phyloP scores from a whole-genome alignment of 2,329 filamentous ascomycete genomes.

The Clathrospora elynae region DNA sequence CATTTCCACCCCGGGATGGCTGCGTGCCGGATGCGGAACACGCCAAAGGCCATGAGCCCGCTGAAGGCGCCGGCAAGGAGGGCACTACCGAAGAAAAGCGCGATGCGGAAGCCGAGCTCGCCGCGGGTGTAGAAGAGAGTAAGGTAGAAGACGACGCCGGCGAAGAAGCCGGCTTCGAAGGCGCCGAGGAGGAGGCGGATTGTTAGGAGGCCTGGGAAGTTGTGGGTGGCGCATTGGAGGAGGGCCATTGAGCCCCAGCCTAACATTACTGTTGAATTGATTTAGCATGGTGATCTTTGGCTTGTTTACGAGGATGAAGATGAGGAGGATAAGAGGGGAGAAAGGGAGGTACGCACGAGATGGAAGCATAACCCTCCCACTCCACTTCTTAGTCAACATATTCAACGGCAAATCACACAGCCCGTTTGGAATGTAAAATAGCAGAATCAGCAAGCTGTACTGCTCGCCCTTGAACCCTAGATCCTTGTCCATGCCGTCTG shows the following conservation, averaged over 20 bases:
- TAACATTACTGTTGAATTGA: constrained; percentile 51
- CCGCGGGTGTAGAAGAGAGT: constrained; percentile 55
- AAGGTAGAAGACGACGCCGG: constrained; percentile 60
- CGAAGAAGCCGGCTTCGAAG: constrained; percentile 61
- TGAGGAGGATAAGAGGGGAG: constrained; percentile 10
- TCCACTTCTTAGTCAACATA: constrained; percentile 56
- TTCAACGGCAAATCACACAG: constrained; percentile 58
- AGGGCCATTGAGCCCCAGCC: constrained; percentile 57
- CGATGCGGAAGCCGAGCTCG: constrained; percentile 53
- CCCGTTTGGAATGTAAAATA: constrained; percentile 60
- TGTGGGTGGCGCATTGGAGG: constrained; percentile 56
- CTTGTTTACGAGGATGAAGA: too few species aligned
- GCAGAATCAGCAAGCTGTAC: constrained; percentile 54
- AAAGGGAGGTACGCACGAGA: constrained; percentile 20
- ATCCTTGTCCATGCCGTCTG: constrained; percentile 55
- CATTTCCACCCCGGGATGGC: constrained; percentile 56
- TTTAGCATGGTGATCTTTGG: too few species aligned
- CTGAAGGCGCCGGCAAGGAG: constrained; percentile 51
- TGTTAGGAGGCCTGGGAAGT: constrained; percentile 56
- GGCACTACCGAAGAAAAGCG: constrained; percentile 53
- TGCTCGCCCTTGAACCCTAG: constrained; percentile 50
- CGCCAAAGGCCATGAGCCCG: constrained; percentile 50
- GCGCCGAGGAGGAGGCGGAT: constrained; percentile 57
- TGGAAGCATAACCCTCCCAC: constrained; percentile 51
- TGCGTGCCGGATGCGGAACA: constrained; percentile 56